Conservation (phyloP, 306 rosid species). For the Inga laurina region DNA sequence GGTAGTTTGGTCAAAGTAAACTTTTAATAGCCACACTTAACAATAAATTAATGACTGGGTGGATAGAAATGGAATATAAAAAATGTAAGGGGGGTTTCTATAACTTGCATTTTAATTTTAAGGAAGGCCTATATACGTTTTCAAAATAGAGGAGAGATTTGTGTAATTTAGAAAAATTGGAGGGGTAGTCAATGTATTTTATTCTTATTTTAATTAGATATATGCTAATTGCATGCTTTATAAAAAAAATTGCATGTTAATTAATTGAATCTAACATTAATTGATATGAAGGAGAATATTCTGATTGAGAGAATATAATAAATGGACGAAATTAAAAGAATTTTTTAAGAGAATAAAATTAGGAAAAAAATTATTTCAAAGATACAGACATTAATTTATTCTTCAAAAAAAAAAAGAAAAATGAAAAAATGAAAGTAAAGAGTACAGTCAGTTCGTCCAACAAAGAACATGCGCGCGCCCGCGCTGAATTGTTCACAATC, state of each 20-base stretch:
- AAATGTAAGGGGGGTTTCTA: no score
- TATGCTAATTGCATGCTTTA: background rate
- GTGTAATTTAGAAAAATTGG: no score
- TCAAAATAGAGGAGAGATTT: no score
- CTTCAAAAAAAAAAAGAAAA: background rate
- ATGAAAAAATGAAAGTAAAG: background rate
- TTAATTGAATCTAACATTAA: background rate
- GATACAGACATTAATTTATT: background rate
- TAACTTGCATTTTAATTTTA: no score
- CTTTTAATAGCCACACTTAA: no score
- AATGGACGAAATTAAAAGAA: background rate
- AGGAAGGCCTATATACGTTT: no score
- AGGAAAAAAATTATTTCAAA: background rate
- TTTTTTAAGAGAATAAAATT: background rate
- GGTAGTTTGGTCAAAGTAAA: no score
- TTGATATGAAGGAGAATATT: background rate
- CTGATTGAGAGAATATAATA: background rate
- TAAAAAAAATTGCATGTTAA: background rate
- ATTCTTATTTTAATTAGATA: background rate
- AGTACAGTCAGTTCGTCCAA: background rate
- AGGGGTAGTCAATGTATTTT: no score
- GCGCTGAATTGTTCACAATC: background rate
- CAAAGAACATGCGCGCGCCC: background rate
- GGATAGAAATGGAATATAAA: no score
- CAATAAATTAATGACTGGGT: no score